Evolutionary conservation across 2,329 filamentous ascomycete species (phyloP).

Genomic region (Leptographium radiaticola): DNA sequence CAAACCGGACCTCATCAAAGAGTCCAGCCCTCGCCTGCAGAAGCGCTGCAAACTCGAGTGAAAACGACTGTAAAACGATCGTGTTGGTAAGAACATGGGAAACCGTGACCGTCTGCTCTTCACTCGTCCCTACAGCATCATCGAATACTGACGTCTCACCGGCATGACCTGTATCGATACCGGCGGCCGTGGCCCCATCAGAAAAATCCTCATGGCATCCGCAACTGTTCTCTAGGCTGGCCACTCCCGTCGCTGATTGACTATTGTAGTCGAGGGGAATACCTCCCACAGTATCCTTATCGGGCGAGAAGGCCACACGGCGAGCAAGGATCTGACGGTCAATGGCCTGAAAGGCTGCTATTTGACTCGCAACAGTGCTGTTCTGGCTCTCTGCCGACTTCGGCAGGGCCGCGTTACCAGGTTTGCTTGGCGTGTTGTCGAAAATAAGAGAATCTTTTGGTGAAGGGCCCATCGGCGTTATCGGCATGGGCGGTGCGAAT

Average conservation of each 20-base stretch:
- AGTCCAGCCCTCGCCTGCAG: conserved; percentile 62
- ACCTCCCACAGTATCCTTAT: conserved; percentile 22
- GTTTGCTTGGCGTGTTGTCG: conserved; percentile 20
- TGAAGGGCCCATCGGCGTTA: conserved; percentile 20
- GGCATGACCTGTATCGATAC: conserved; percentile 5
- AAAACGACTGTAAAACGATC: conserved; percentile 66
- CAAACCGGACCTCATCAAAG: conserved; percentile 63
- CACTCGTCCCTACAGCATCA: conserved; percentile 9
- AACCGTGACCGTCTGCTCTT: conserved; percentile 45
- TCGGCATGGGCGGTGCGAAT: conserved; percentile 18
- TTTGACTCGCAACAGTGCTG: conserved; percentile 33
- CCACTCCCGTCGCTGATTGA: conserved; percentile 12
- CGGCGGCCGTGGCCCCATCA: background rate
- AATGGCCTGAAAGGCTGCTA: conserved; percentile 48
- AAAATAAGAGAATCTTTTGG: conserved; percentile 27
- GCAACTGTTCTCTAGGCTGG: conserved; percentile 1
- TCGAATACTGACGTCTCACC: conserved; percentile 8
- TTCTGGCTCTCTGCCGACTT: conserved; percentile 14
- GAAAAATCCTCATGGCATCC: background rate
- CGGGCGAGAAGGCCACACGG: conserved; percentile 35
- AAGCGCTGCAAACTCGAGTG: conserved; percentile 63
- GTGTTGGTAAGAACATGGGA: conserved; percentile 71
- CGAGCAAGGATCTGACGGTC: conserved; percentile 48
- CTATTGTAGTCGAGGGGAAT: conserved; percentile 35
- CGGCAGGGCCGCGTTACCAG: conserved; percentile 13